Conservation (phyloP, 805 yeast species). For the Kluyveromyces lactis region DNA sequence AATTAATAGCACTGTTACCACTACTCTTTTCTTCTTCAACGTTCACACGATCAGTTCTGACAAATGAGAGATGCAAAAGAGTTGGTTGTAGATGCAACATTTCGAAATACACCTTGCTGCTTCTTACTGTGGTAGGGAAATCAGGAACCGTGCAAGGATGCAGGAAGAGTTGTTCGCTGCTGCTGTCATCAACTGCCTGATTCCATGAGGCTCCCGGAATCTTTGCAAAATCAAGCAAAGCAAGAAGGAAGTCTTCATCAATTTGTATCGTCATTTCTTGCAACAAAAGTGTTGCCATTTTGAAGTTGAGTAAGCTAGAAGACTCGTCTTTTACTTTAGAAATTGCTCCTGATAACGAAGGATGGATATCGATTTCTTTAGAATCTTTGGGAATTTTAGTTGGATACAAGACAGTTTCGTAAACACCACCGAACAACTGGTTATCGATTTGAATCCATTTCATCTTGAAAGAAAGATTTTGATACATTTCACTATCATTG, state of each 20-base stretch:
- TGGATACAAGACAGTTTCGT: constrained; percentile 85
- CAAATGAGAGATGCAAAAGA: constrained; percentile 80
- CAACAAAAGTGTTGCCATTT: constrained; percentile 79
- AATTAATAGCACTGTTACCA: constrained; percentile 43
- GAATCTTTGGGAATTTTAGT: constrained; percentile 79
- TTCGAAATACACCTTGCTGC: constrained; percentile 83
- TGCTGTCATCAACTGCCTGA: constrained; percentile 13
- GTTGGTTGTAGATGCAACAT: constrained; percentile 88
- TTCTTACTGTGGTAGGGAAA: constrained; percentile 49
- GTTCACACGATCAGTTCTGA: constrained; percentile 72
- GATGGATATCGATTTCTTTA: constrained; percentile 79
- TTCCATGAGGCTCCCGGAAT: constrained; percentile 81
- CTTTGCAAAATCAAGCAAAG: constrained; percentile 70
- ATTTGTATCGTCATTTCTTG: constrained; percentile 90
- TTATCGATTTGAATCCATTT: constrained; percentile 96
- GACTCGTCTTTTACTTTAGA: constrained; percentile 80
- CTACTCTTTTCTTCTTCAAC: constrained; percentile 42
- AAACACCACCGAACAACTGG: constrained; percentile 79
- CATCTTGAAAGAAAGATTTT: constrained; percentile 67
- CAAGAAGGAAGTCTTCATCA: constrained; percentile 87
- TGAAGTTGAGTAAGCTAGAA: constrained; percentile 84
- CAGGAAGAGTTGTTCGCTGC: constrained; percentile 38
- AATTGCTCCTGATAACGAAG: constrained; percentile 79
- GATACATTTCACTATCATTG: constrained; percentile 77
- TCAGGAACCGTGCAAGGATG: constrained; percentile 62